phyloP scores from a whole-genome alignment of 1,139 yeast species.

The Lodderomyces margitis region DNA sequence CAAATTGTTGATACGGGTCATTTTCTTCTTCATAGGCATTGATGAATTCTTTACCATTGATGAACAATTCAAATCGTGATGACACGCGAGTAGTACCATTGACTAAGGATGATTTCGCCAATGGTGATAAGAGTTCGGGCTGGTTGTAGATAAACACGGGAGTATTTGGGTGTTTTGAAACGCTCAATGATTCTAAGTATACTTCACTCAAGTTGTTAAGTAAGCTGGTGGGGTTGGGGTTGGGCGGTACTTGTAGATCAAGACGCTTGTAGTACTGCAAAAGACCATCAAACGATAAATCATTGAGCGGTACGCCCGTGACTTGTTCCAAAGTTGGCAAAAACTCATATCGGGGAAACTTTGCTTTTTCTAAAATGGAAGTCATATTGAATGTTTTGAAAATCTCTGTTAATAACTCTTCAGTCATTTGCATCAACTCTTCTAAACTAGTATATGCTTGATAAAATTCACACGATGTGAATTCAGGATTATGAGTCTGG shows the following conservation, averaged over 20 bases:
- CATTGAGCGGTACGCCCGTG: slow-evolving; percentile 44
- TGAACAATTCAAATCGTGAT: slow-evolving; percentile 78
- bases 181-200: slow-evolving; percentile 64
- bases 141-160: slow-evolving; percentile 83
- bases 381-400: slow-evolving; percentile 18
- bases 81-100: slow-evolving; percentile 46
- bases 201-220: slow-evolving; percentile 63
- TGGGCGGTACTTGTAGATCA: slow-evolving; percentile 38
- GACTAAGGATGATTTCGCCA: slow-evolving; percentile 63
- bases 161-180: slow-evolving; percentile 15
- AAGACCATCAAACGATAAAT: slow-evolving; percentile 37
- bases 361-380: neutral
- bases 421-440: slow-evolving; percentile 66
- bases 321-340: slow-evolving; percentile 53
- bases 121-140: slow-evolving; percentile 82
- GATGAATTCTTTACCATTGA: slow-evolving; percentile 75
- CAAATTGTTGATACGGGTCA: slow-evolving; percentile 66
- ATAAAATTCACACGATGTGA: slow-evolving; percentile 91
- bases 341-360: slow-evolving; percentile 51
- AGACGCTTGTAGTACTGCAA: slow-evolving; percentile 32
- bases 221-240: slow-evolving; percentile 52
- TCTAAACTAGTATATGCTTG: slow-evolving; percentile 71
- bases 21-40: slow-evolving; percentile 98
- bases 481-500: slow-evolving; percentile 92
- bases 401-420: slow-evolving; percentile 49